Conservation (phyloP, 108 stramenopile genomes). For the Seminavis robusta region DNA sequence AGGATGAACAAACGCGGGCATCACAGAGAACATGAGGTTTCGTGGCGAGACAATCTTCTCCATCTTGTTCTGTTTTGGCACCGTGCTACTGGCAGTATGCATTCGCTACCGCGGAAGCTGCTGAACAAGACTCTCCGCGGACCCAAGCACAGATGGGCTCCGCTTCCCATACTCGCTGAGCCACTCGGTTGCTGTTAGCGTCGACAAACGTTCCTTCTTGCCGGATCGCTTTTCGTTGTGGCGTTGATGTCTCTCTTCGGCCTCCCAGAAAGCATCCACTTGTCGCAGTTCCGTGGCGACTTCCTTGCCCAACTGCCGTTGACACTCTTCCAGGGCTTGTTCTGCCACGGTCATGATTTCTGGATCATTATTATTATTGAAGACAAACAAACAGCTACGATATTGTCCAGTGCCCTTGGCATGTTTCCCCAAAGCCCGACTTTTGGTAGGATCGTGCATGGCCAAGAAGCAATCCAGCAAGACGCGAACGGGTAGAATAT, state of each 20-base stretch:
- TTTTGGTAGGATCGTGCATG: conserved; percentile 25
- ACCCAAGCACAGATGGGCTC: too few relatives aligned
- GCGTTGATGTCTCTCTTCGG: conserved; percentile 18
- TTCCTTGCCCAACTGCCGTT: conserved; percentile 12
- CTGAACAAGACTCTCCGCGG: too few relatives aligned
- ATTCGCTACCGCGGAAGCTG: too few relatives aligned
- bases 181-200: conserved; percentile 3
- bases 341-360: background rate
- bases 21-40: too few relatives aligned
- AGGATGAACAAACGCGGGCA: too few relatives aligned
- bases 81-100: too few relatives aligned
- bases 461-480: conserved; percentile 20
- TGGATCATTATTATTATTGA: background rate
- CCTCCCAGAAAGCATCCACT: conserved; percentile 7
- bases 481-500: background rate
- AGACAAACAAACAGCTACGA: conserved; percentile 14
- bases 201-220: background rate
- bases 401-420: conserved; percentile 12
- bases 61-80: too few relatives aligned
- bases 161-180: conserved; percentile 5
- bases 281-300: conserved; percentile 3
- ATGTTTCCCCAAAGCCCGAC: conserved; percentile 12
- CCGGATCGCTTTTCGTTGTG: conserved; percentile 16
- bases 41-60: too few relatives aligned
- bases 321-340: background rate